Evolutionary conservation across 352 stramenopile genomes (phyloP).

Genomic region (Phytophthora megakarya): DNA sequence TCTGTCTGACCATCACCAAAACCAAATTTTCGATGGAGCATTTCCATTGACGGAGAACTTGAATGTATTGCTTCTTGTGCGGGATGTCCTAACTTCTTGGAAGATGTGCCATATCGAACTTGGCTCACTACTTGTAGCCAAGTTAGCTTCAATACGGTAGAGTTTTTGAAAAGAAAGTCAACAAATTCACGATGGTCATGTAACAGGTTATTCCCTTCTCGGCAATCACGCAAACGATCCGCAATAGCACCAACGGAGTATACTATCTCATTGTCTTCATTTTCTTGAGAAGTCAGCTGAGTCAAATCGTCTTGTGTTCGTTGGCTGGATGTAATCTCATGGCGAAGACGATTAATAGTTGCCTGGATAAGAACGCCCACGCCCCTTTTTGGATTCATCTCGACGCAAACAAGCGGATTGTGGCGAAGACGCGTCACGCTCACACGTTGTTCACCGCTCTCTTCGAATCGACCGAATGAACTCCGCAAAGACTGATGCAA

Average conservation of each 20-base stretch:
- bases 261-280: conserved; percentile 2
- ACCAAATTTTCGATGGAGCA: conserved; percentile 53
- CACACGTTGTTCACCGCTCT: conserved; percentile 20
- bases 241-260: conserved; percentile 42
- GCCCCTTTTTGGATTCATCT: conserved; percentile 22
- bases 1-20: conserved; percentile 4
- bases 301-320: not conserved
- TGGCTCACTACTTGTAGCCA: conserved; percentile 61
- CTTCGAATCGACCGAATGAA: conserved; percentile 23
- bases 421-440: conserved; percentile 14
- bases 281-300: not conserved
- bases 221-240: conserved; percentile 43
- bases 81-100: not conserved
- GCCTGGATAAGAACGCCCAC: conserved; percentile 35
- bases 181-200: conserved; percentile 54
- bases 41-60: conserved; percentile 20
- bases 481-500: conserved; percentile 19
- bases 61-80: not conserved
- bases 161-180: conserved; percentile 68
- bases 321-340: conserved; percentile 25
- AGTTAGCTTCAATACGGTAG: conserved; percentile 41
- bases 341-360: conserved; percentile 39
- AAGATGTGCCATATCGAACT: conserved; percentile 41
- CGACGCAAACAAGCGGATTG: conserved; percentile 7
- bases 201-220: conserved; percentile 42